phyloP scores from a whole-genome alignment of 2,329 filamentous ascomycete genomes.

The Pseudophaeomoniella oleicola region DNA sequence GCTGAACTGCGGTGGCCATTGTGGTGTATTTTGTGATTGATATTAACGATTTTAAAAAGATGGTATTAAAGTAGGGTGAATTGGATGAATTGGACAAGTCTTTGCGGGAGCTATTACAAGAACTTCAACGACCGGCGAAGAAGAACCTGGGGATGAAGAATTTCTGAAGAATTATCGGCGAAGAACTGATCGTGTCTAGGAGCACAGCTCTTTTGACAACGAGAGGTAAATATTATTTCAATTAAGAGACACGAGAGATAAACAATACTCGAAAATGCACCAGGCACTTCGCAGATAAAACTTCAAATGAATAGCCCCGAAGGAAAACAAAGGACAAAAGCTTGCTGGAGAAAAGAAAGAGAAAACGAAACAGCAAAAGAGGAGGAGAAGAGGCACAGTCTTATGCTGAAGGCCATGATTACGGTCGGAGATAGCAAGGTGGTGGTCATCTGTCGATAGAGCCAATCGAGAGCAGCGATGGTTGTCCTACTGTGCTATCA shows the following conservation, averaged over 20 bases:
- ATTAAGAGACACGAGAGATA: background rate
- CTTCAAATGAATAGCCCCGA: constrained; percentile 14
- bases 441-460: background rate
- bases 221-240: background rate
- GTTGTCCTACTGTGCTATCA: background rate
- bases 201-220: background rate
- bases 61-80: background rate
- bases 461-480: background rate
- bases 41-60: background rate
- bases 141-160: background rate
- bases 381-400: background rate
- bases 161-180: background rate
- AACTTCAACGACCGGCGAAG: background rate
- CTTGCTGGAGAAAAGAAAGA: constrained; percentile 44
- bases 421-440: background rate
- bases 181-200: background rate
- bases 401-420: constrained; percentile 1
- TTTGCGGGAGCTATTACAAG: background rate
- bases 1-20: constrained; percentile 55
- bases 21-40: background rate
- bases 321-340: constrained; percentile 27
- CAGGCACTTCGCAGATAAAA: constrained; percentile 20
- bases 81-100: background rate
- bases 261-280: background rate
- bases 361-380: constrained; percentile 4